Evolutionary conservation across 805 yeast genomes (phyloP).

Genomic region (Metschnikowia orientalis): DNA sequence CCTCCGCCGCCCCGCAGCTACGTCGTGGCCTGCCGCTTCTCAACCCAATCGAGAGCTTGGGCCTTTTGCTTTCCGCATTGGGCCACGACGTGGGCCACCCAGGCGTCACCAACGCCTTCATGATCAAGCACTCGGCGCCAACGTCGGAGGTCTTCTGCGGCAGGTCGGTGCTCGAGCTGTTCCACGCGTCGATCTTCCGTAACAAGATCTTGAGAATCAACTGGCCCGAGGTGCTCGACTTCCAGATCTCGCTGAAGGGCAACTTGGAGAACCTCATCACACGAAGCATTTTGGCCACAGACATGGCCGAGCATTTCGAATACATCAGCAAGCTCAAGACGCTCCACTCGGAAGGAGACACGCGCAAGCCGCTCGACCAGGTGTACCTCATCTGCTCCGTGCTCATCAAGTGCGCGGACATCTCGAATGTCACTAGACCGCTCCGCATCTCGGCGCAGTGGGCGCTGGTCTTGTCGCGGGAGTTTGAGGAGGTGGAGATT

Average conservation of each 20-base stretch:
- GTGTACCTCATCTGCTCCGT: constrained; percentile 54
- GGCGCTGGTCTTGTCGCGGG: constrained; percentile 78
- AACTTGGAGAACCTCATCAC: constrained; percentile 28
- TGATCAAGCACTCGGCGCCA: constrained; percentile 56
- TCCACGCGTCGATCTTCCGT: constrained; percentile 65
- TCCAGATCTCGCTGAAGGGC: constrained; percentile 22
- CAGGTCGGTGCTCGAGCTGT: constrained; percentile 74
- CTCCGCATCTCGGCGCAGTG: constrained; percentile 72
- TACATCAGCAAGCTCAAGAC: constrained; percentile 54
- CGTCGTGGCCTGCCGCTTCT: constrained; percentile 23
- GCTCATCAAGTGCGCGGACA: constrained; percentile 90
- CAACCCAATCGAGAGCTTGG: constrained; percentile 45
- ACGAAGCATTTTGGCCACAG: constrained; percentile 55
- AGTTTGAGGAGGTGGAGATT: constrained; percentile 62
- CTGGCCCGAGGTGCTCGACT: constrained; percentile 33
- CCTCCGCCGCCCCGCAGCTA: neutral
- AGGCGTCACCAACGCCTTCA: constrained; percentile 80
- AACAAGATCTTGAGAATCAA: constrained; percentile 31
- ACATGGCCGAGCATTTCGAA: constrained; percentile 84
- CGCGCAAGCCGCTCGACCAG: constrained; percentile 20
- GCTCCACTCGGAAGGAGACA: constrained; percentile 19
- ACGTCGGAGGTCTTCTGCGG: constrained; percentile 59
- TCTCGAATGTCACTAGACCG: constrained; percentile 87
- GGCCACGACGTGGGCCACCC: constrained; percentile 98
- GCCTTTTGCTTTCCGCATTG: constrained; percentile 71